phyloP scores from a whole-genome alignment of 768 basidiomycete species.

The Cubamyces lactineus region DNA sequence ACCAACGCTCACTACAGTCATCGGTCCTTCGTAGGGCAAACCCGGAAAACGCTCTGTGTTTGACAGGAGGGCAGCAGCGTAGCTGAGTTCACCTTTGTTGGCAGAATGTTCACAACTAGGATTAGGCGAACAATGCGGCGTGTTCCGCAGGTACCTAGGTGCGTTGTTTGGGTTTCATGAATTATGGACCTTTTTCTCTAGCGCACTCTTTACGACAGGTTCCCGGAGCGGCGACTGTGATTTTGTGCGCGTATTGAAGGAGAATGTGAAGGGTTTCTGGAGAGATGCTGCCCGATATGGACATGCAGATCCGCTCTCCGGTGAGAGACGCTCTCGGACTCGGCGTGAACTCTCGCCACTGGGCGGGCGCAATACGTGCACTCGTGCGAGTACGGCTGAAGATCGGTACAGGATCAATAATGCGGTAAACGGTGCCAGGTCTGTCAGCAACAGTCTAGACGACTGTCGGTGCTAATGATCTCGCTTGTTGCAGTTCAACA shows the following conservation, averaged over 20 bases:
- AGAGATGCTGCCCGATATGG: not conserved
- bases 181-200: not conserved
- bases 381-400: not conserved
- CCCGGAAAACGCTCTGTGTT: too few relatives aligned
- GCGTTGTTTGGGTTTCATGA: not conserved
- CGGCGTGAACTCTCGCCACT: constrained; percentile 15
- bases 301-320: constrained; percentile 7
- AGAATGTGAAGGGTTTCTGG: too few relatives aligned
- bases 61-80: too few relatives aligned
- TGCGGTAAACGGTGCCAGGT: not conserved
- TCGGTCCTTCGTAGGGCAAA: too few relatives aligned
- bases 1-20: too few relatives aligned
- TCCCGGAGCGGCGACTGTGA: too few relatives aligned
- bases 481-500: not conserved
- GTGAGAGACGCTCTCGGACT: constrained; percentile 12
- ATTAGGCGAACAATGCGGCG: not conserved
- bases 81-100: not conserved
- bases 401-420: not conserved
- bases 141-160: not conserved
- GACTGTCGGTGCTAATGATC: not conserved
- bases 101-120: not conserved
- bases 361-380: not conserved
- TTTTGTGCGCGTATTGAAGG: too few relatives aligned
- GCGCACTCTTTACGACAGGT: not conserved
- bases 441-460: not conserved